Evolutionary conservation across 1,139 yeast genomes (phyloP).

Genomic region (Yamadazyma taylorii): DNA sequence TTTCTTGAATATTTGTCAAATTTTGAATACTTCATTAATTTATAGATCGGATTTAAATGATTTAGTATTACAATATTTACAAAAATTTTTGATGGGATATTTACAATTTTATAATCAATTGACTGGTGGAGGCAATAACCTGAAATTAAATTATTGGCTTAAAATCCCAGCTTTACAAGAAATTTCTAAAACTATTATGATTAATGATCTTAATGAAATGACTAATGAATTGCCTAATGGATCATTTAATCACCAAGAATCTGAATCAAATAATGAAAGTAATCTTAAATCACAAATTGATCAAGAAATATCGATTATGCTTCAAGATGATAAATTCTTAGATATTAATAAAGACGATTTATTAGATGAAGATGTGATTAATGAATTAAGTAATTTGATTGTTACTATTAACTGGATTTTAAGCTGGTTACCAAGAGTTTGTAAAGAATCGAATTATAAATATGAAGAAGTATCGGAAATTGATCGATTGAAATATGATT

Average conservation of each 20-base stretch:
- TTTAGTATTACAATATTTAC: slow-evolving; percentile 39
- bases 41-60: slow-evolving; percentile 54
- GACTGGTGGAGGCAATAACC: slow-evolving; percentile 21
- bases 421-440: slow-evolving; percentile 55
- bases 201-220: too few species aligned
- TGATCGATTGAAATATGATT: slow-evolving; percentile 51
- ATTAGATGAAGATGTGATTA: slow-evolving; percentile 45
- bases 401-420: slow-evolving; percentile 50
- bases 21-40: slow-evolving; percentile 60
- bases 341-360: slow-evolving; percentile 42
- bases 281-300: too few species aligned
- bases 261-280: background rate
- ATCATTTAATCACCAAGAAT: too few species aligned
- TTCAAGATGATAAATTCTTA: slow-evolving; percentile 26
- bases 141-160: slow-evolving; percentile 39
- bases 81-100: slow-evolving; percentile 33
- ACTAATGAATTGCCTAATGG: too few species aligned
- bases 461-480: slow-evolving; percentile 32
- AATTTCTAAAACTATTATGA: slow-evolving; percentile 29
- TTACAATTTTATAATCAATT: slow-evolving; percentile 31
- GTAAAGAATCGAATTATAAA: slow-evolving; percentile 40
- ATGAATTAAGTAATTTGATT: slow-evolving; percentile 49
- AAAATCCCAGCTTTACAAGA: slow-evolving; percentile 35
- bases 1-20: slow-evolving; percentile 50
- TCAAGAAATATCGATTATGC: slow-evolving; percentile 40